phyloP scores from a whole-genome alignment of 257 asterid genomes.

The Vinca minor region DNA sequence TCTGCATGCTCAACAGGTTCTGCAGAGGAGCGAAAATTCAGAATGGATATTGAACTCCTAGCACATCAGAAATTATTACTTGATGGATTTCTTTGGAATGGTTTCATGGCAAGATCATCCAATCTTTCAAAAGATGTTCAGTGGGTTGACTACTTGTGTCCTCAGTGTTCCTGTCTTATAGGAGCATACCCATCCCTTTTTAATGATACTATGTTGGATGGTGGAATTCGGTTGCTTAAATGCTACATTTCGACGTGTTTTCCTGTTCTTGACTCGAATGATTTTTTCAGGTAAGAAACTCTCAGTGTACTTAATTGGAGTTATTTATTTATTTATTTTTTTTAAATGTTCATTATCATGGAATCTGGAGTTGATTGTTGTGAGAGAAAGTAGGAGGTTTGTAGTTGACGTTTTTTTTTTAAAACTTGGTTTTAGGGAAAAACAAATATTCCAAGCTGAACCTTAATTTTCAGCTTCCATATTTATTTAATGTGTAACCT shows the following conservation, averaged over 20 bases:
- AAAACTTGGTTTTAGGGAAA: no score
- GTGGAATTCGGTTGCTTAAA: slow-evolving; percentile 73
- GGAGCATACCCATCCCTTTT: slow-evolving; percentile 79
- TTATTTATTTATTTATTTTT: no score
- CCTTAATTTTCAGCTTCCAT: background rate
- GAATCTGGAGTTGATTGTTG: no score
- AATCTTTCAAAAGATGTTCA: slow-evolving; percentile 59
- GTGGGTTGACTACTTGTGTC: slow-evolving; percentile 64
- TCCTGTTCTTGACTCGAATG: slow-evolving; percentile 37
- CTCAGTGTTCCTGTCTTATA: slow-evolving; percentile 58
- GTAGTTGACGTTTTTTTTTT: no score
- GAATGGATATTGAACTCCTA: slow-evolving; percentile 36
- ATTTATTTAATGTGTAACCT: background rate
- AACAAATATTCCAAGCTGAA: no score
- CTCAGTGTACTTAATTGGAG: no score
- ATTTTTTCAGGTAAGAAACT: slow-evolving; percentile 54
- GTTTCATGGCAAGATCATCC: slow-evolving; percentile 69
- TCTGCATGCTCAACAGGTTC: slow-evolving; percentile 22
- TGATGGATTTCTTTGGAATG: slow-evolving; percentile 74
- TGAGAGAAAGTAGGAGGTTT: no score
- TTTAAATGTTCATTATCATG: no score
- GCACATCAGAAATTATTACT: slow-evolving; percentile 67
- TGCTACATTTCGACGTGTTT: slow-evolving; percentile 54
- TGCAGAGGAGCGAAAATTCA: slow-evolving; percentile 21
- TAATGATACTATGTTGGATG: slow-evolving; percentile 58